phyloP scores from a whole-genome alignment of 441 rosid genomes.

The Erodium chrysanthum region DNA sequence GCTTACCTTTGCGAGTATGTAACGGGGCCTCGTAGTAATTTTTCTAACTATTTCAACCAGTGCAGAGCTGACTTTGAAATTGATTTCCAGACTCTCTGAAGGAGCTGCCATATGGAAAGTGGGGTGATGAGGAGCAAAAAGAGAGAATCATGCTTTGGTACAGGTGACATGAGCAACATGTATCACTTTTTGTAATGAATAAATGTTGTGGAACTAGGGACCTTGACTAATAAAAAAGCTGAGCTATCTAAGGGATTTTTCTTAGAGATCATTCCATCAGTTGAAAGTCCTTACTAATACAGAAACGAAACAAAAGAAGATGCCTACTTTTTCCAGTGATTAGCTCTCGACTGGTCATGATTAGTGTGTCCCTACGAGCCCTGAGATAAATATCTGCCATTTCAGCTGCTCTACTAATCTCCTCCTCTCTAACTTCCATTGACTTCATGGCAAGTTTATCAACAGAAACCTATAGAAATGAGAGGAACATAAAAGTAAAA shows the following conservation, averaged over 20 bases:
- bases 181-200: constrained; percentile 1
- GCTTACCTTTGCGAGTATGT: constrained; percentile 85
- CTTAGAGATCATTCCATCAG: background rate
- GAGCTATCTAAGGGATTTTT: no score
- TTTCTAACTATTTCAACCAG: constrained; percentile 78
- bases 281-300: constrained; percentile 6
- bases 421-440: constrained; percentile 58
- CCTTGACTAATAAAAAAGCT: background rate
- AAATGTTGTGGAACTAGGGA: background rate
- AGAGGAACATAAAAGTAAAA: constrained; percentile 13
- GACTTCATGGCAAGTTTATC: constrained; percentile 76
- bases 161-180: background rate
- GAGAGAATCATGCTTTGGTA: background rate
- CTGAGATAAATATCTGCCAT: constrained; percentile 60
- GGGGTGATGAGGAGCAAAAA: constrained; percentile 1
- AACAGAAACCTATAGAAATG: constrained; percentile 56
- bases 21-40: constrained; percentile 75
- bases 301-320: constrained; percentile 3
- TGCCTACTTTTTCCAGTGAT: constrained; percentile 71
- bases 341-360: constrained; percentile 89
- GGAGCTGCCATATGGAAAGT: constrained; percentile 45
- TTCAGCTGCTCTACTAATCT: constrained; percentile 63
- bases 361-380: constrained; percentile 56
- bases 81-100: constrained; percentile 85
- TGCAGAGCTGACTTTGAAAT: constrained; percentile 93